Evolutionary conservation across 371 early-diverging fungal species (phyloP), one percentile per base, ranked within the genome.

Genomic region (Phascolomyces articulosus): DNA sequence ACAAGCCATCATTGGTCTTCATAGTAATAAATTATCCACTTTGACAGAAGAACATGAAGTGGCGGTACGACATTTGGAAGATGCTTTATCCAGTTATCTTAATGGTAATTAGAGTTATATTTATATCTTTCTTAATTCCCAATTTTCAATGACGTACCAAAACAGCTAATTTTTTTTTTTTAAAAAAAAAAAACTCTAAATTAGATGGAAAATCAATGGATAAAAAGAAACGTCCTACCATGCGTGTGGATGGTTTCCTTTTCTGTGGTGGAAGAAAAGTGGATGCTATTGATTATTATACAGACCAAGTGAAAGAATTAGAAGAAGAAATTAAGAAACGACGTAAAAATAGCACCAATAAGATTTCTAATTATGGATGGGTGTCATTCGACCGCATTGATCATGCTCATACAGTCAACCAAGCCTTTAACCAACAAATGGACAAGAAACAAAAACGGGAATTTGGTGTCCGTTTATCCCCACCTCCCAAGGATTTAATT

Each of bases 401-500:
- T 15, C 80, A 76, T 29, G 91, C 94, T 3, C 93, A 92, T 65
- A 64, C 69, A 8, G 65, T 73, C 9, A 65, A 71, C 40, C 66
- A 63, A 15, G 55, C 68, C 0, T 47, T 80, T 4, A 55, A 61
- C 16, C 55, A 64, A n/a, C 55, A 58, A 2, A 23, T 56, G 28
- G 56, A 62, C 48, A 38, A 56, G 11, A 64, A 68, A 26, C 40
- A 53, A 20, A 51, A 55, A 2, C 48, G 60, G 13, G 28, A 68
- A 27, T 62, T 72, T 16, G 51, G 67, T 7, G 70, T 89, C 15
- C 79, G 81, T 21, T 67, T 87, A 8, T 84, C 90, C 20, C 94
- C 96, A n/a, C 76, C 87, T 16, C 91, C 93, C 41, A 78, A 85
- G 34, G 91, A 94, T 70, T 79, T 95, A 31, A 84, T 94, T 40